These are phyloP conservation scores for Aspergillus novoparasiticus DNA, from an alignment of 2,329 filamentous ascomycete species.

Conservation along the genomic window DNA sequence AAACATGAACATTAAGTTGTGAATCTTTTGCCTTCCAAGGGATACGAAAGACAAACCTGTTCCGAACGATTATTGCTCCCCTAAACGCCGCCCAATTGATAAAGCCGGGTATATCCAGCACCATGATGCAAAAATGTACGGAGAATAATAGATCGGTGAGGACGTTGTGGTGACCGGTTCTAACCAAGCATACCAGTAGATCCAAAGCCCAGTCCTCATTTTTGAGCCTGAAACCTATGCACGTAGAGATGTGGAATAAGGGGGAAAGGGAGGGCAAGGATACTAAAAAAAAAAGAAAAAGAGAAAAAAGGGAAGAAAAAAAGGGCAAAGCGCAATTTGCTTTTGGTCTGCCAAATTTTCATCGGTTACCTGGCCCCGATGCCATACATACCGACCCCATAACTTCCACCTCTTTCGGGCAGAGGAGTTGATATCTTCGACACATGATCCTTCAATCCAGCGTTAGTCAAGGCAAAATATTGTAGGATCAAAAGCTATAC, in stretches of 20 bases:
- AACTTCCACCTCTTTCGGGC: slow-evolving; percentile 44
- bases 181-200: slow-evolving; percentile 13
- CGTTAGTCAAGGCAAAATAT: neutral
- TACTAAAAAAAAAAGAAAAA: slow-evolving; percentile 18
- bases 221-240: slow-evolving; percentile 27
- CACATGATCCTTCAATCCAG: slow-evolving; percentile 40
- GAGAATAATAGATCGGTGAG: slow-evolving; percentile 28
- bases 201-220: slow-evolving; percentile 17
- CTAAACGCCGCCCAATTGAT: slow-evolving; percentile 44
- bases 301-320: slow-evolving; percentile 18
- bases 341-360: slow-evolving; percentile 25
- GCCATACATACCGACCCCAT: slow-evolving; percentile 49
- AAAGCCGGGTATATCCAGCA: slow-evolving; percentile 54
- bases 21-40: slow-evolving; percentile 2
- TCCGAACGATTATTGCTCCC: slow-evolving; percentile 15
- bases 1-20: slow-evolving; percentile 4
- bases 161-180: slow-evolving; percentile 16
- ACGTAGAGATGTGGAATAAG: slow-evolving; percentile 16
- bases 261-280: slow-evolving; percentile 16
- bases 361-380: slow-evolving; percentile 42
- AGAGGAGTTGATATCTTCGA: slow-evolving; percentile 43
- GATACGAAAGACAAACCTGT: slow-evolving; percentile 9
- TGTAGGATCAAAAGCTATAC: slow-evolving; percentile 30
- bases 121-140: slow-evolving; percentile 50
- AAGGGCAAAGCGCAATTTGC: slow-evolving; percentile 13